phyloP scores from a whole-genome alignment of 768 basidiomycete species.

The Kwoniella bestiolae region DNA sequence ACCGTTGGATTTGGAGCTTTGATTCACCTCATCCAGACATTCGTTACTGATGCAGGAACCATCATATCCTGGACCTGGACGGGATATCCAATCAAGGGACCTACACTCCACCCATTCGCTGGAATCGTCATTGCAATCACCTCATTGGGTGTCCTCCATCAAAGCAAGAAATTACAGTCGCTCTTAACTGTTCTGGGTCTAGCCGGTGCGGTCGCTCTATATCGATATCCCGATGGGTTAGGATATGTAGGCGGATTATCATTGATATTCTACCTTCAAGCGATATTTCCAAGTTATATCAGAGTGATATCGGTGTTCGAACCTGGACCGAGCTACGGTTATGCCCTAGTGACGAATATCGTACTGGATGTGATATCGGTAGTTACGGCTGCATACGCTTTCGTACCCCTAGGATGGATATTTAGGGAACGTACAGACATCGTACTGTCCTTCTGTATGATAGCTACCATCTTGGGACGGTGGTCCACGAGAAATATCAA shows the following conservation, averaged over 20 bases:
- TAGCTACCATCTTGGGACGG: neutral
- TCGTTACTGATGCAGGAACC: slow-evolving; percentile 75
- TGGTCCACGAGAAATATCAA: neutral
- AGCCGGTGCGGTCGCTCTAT: slow-evolving; percentile 65
- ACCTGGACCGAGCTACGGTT: slow-evolving; percentile 64
- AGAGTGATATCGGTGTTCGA: slow-evolving; percentile 60
- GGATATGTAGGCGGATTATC: slow-evolving; percentile 73
- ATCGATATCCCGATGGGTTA: slow-evolving; percentile 67
- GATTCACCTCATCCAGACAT: slow-evolving; percentile 72
- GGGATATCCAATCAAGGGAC: slow-evolving; percentile 76
- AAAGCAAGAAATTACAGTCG: slow-evolving; percentile 5
- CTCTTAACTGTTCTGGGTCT: slow-evolving; percentile 59
- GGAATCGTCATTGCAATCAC: slow-evolving; percentile 70
- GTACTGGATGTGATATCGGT: slow-evolving; percentile 71
- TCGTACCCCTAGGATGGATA: slow-evolving; percentile 77
- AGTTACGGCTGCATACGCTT: slow-evolving; percentile 88
- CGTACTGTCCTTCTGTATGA: slow-evolving; percentile 56
- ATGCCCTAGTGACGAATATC: slow-evolving; percentile 67
- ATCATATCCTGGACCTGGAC: slow-evolving; percentile 88
- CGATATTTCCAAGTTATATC: slow-evolving; percentile 66
- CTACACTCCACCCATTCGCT: slow-evolving; percentile 73
- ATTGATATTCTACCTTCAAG: slow-evolving; percentile 66
- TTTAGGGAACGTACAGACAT: slow-evolving; percentile 77
- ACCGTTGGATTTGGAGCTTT: slow-evolving; percentile 47
- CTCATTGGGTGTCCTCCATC: slow-evolving; percentile 62